A percentile compares a stretch with the other conserved stretches of the same genome.
These are phyloP conservation scores for Trichophyton verrucosum DNA, from an alignment of 2,329 filamentous ascomycete genomes.

Conservation along the genomic window DNA sequence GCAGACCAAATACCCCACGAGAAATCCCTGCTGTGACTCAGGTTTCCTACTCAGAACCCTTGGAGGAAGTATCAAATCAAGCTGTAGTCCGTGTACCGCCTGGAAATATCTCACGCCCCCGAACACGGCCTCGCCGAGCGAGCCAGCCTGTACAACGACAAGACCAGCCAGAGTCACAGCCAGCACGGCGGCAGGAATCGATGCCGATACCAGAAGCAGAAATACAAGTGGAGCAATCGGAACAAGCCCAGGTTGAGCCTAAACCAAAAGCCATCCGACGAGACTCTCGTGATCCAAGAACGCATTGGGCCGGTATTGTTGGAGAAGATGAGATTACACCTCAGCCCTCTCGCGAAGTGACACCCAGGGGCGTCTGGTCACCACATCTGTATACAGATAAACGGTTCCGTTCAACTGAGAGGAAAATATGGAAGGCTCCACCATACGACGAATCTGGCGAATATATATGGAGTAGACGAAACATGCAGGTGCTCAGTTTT, in stretches of 20 bases:
- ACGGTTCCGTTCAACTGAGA: slow-evolving; percentile 40
- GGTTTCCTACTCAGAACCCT: slow-evolving; percentile 18
- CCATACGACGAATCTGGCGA: slow-evolving; percentile 54
- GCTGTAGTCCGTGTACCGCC: slow-evolving; percentile 21
- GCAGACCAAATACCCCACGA: slow-evolving; percentile 30
- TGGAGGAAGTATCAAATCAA: slow-evolving; percentile 17
- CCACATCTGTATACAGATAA: slow-evolving; percentile 58
- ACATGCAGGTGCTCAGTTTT: slow-evolving; percentile 64
- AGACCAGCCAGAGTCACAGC: background rate
- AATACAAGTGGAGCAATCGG: background rate
- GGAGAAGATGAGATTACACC: slow-evolving; percentile 10
- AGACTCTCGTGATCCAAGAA: slow-evolving; percentile 25
- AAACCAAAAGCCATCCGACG: background rate
- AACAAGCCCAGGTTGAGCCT: slow-evolving; percentile 11
- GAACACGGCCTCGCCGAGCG: slow-evolving; percentile 18
- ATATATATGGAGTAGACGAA: slow-evolving; percentile 52
- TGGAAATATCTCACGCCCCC: slow-evolving; percentile 20
- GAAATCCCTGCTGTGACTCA: slow-evolving; percentile 30
- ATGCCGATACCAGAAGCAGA: background rate
- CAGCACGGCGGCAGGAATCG: background rate
- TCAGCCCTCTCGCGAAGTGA: slow-evolving; percentile 27
- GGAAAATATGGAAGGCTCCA: slow-evolving; percentile 60
- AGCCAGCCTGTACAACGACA: slow-evolving; percentile 5
- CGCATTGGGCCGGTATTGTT: slow-evolving; percentile 27
- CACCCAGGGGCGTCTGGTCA: slow-evolving; percentile 52